Evolutionary conservation across 2,329 filamentous ascomycete species (phyloP).

Genomic region (Neofusicoccum laricinum): DNA sequence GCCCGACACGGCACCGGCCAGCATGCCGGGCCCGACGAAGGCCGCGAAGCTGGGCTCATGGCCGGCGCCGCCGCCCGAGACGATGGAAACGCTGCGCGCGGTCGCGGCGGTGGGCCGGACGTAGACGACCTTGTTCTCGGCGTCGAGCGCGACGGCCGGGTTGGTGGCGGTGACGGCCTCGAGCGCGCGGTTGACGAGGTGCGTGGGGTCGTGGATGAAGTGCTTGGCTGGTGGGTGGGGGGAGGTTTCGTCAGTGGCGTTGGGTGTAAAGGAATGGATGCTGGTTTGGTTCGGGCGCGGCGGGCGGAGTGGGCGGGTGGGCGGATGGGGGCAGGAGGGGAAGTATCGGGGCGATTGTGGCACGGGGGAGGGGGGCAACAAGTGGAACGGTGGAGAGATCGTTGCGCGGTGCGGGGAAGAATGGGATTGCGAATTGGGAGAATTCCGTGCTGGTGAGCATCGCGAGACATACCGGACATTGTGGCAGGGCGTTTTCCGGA

Average conservation of each 20-base stretch:
- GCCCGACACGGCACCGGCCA: slow-evolving; percentile 79
- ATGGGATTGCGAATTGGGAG: background rate
- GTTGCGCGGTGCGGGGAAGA: background rate
- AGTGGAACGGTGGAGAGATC: background rate
- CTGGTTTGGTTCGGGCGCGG: background rate
- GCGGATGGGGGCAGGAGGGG: background rate
- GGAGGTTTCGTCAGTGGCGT: background rate
- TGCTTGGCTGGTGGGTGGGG: slow-evolving; percentile 58
- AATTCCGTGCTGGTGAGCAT: background rate
- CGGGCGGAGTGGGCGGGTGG: background rate
- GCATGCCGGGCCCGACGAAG: slow-evolving; percentile 78
- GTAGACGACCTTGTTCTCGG: slow-evolving; percentile 80
- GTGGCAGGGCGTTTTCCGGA: background rate
- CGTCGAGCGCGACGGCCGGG: slow-evolving; percentile 76
- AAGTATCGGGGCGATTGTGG: background rate
- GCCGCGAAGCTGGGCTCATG: slow-evolving; percentile 86
- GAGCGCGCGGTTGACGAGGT: slow-evolving; percentile 75
- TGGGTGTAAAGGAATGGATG: background rate
- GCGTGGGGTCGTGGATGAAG: slow-evolving; percentile 80
- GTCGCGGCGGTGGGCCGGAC: slow-evolving; percentile 55
- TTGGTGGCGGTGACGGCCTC: slow-evolving; percentile 78
- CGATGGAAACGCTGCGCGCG: slow-evolving; percentile 66
- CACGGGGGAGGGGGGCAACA: background rate
- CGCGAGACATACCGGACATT: slow-evolving; percentile 11
- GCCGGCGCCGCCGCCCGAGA: slow-evolving; percentile 85